Percentiles rank a stretch among this genome's conserved stretches.
Conservation (phyloP, 2,329 filamentous ascomycete genomes). For the Aspergillus arachidicola region DNA sequence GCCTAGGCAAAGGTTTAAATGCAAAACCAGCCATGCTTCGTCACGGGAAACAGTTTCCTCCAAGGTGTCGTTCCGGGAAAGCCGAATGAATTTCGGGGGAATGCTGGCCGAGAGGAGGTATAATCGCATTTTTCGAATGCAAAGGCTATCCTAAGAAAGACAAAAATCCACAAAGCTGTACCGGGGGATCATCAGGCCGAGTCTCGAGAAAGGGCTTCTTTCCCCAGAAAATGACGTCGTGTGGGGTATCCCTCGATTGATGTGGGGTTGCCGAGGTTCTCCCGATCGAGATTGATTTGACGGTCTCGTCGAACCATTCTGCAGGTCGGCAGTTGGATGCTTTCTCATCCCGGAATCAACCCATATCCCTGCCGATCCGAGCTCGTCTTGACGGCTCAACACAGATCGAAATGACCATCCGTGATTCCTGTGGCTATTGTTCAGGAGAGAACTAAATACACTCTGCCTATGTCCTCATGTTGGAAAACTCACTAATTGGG, state of each 20-base stretch:
- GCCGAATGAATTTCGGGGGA: background rate
- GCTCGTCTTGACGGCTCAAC: background rate
- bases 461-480: no score
- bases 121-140: background rate
- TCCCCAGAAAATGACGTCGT: background rate
- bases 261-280: background rate
- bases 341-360: background rate
- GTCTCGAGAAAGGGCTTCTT: background rate
- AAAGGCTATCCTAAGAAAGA: background rate
- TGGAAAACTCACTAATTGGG: no score
- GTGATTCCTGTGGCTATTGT: no score
- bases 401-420: no score
- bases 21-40: background rate
- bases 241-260: background rate
- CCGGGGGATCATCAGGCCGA: background rate
- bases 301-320: background rate
- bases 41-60: background rate
- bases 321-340: background rate
- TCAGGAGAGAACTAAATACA: background rate
- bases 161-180: background rate
- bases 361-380: no score
- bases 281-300: background rate
- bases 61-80: background rate
- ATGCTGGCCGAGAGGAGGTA: background rate
- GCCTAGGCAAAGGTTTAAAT: background rate